Percentiles rank a stretch among this genome's conserved stretches.
Evolutionary conservation across 805 yeast species (phyloP).

Genomic region (Myxozyma neglecta): DNA sequence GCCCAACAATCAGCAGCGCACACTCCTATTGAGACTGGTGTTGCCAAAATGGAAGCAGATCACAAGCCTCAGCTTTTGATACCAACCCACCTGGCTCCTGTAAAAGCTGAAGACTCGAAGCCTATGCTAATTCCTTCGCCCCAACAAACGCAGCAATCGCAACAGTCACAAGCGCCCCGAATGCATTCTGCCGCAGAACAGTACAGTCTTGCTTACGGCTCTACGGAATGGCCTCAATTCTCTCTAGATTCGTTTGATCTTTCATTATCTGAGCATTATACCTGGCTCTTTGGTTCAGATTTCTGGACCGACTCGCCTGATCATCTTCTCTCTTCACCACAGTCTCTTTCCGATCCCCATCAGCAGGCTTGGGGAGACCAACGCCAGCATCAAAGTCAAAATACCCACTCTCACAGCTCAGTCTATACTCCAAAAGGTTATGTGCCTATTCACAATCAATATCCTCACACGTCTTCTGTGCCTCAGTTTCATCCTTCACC

Average conservation of each 20-base stretch:
- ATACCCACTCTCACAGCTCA: too few species aligned
- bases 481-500: background rate
- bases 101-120: background rate
- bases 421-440: background rate
- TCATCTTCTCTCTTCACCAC: background rate
- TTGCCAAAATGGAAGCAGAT: too few species aligned
- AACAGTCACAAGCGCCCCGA: background rate
- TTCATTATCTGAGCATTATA: conserved; percentile 34
- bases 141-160: background rate
- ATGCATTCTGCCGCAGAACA: conserved; percentile 1
- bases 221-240: conserved; percentile 17
- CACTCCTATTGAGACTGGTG: too few species aligned
- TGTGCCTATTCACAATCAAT: background rate
- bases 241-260: conserved; percentile 31
- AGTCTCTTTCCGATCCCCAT: background rate
- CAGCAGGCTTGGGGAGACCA: background rate
- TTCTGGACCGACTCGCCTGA: conserved; percentile 29
- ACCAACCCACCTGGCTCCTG: background rate
- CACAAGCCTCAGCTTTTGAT: background rate
- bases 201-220: conserved; percentile 11
- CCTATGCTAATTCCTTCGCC: background rate
- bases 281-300: conserved; percentile 37
- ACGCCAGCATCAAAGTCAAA: too few species aligned
- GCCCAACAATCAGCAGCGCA: too few species aligned
- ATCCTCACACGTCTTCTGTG: background rate